Conservation (phyloP, 352 stramenopile species). For the Nannochloropsis limnetica region DNA sequence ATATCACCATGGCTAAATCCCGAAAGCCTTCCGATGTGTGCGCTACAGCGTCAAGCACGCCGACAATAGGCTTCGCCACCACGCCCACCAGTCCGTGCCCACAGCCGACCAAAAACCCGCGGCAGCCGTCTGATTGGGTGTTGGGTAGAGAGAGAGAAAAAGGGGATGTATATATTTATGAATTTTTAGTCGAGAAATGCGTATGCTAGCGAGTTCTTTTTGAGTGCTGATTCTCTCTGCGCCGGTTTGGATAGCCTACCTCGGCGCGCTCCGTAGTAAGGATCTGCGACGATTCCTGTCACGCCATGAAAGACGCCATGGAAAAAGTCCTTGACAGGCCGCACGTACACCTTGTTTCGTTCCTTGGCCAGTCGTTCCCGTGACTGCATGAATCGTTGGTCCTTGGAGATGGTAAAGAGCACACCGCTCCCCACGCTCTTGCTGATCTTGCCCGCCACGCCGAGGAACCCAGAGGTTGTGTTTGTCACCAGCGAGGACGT, state of each 20-base stretch:
- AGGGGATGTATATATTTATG: too few relatives aligned
- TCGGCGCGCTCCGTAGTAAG: background rate
- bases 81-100: slow-evolving; percentile 37
- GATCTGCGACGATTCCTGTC: slow-evolving; percentile 31
- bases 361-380: slow-evolving; percentile 33
- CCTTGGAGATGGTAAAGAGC: background rate
- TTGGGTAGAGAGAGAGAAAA: too few relatives aligned
- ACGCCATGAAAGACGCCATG: slow-evolving; percentile 32
- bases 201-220: background rate
- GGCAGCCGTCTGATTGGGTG: background rate
- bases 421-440: slow-evolving; percentile 19
- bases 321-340: slow-evolving; percentile 38
- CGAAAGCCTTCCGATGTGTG: slow-evolving; percentile 38
- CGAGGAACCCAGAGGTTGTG: slow-evolving; percentile 39
- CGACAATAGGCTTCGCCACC: slow-evolving; percentile 36
- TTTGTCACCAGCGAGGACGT: slow-evolving; percentile 53
- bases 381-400: slow-evolving; percentile 34
- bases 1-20: slow-evolving; percentile 17
- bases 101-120: slow-evolving; percentile 6
- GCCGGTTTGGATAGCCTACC: background rate
- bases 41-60: slow-evolving; percentile 40
- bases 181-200: background rate
- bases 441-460: slow-evolving; percentile 40
- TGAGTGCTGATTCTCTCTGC: background rate
- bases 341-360: background rate